phyloP scores from a whole-genome alignment of 148 eudicot genomes.

The Rhododendron molle region DNA sequence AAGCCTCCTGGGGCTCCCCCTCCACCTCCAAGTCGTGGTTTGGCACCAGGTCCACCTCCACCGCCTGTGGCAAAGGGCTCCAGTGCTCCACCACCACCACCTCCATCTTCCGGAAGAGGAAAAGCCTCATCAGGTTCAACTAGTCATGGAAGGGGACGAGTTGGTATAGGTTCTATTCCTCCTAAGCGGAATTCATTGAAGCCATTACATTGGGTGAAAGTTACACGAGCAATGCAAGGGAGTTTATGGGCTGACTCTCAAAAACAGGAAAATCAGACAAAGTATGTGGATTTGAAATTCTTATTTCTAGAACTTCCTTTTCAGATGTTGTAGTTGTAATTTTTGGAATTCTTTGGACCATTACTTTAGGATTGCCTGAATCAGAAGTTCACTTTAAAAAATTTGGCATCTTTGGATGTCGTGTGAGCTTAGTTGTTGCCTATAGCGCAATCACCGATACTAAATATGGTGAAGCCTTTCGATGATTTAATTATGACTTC shows the following conservation, averaged over 20 bases:
- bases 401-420: neutral
- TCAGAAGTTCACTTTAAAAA: neutral
- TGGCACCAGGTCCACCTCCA: slow-evolving; percentile 66
- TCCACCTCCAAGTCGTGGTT: slow-evolving; percentile 44
- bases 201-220: slow-evolving; percentile 97
- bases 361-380: neutral
- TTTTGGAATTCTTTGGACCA: neutral
- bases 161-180: slow-evolving; percentile 41
- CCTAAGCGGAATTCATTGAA: slow-evolving; percentile 71
- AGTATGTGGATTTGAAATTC: slow-evolving; percentile 37
- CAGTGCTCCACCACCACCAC: slow-evolving; percentile 65
- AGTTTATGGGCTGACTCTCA: slow-evolving; percentile 96
- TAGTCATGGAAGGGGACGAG: slow-evolving; percentile 53
- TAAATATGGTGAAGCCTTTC: neutral
- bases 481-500: neutral
- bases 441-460: neutral
- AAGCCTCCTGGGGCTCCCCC: slow-evolving; percentile 45
- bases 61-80: slow-evolving; percentile 47
- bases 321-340: neutral
- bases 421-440: neutral
- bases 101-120: slow-evolving; percentile 60
- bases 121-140: slow-evolving; percentile 36
- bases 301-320: neutral
- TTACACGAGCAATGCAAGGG: slow-evolving; percentile 89
- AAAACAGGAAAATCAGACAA: slow-evolving; percentile 76